Evolutionary conservation across 441 rosid genomes (phyloP).

Genomic region (Pelargonium myrrhifolium): DNA sequence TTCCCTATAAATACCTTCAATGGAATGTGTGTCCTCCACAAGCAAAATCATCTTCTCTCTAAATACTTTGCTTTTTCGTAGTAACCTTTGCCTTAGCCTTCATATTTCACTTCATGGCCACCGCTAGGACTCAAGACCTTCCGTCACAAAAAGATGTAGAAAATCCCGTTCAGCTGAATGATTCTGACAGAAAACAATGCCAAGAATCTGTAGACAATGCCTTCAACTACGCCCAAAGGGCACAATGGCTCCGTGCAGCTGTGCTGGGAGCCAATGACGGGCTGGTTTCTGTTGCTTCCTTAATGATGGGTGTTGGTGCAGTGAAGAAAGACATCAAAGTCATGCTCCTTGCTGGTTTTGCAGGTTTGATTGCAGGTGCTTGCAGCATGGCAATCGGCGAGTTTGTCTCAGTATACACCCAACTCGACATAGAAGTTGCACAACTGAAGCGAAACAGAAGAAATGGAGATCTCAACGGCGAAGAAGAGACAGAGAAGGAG

Average conservation of each 20-base stretch:
- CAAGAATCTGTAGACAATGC: slow-evolving; percentile 25
- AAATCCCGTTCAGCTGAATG: not conserved
- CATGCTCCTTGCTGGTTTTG: slow-evolving; percentile 80
- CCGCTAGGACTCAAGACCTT: not conserved
- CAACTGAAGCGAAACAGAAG: slow-evolving; percentile 46
- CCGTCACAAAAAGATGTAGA: not conserved
- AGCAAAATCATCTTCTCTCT: not conserved
- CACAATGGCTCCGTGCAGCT: slow-evolving; percentile 90
- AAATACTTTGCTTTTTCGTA: not conserved
- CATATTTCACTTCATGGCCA: not conserved
- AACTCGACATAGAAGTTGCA: slow-evolving; percentile 63
- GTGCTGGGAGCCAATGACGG: slow-evolving; percentile 90
- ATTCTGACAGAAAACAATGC: not conserved
- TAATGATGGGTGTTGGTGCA: slow-evolving; percentile 88
- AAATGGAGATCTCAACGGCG: slow-evolving; percentile 7
- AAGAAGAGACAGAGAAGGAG: not conserved
- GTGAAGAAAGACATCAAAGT: slow-evolving; percentile 64
- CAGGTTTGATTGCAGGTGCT: slow-evolving; percentile 82
- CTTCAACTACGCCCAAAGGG: slow-evolving; percentile 69
- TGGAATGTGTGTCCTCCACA: slow-evolving; percentile 6
- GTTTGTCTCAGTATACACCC: slow-evolving; percentile 82
- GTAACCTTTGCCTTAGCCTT: not conserved
- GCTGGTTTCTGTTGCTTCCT: slow-evolving; percentile 62
- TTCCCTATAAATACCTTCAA: not conserved
- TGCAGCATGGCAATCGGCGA: slow-evolving; percentile 99